These are phyloP conservation scores for Colletotrichum phormii DNA, from an alignment of 2,329 filamentous ascomycete species.

Conservation along the genomic window DNA sequence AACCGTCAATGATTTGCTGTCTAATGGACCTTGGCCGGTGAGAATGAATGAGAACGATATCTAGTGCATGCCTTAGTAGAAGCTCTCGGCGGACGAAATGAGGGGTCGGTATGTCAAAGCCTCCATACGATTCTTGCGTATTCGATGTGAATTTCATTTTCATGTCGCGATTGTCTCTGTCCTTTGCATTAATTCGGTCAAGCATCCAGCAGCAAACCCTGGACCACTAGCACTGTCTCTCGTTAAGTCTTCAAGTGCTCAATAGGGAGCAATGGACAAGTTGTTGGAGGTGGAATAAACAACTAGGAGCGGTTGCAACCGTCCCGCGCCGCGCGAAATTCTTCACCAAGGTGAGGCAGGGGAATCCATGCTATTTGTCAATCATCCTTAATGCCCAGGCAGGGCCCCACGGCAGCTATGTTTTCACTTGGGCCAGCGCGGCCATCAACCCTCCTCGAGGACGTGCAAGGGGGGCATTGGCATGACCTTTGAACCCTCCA, in stretches of 20 bases:
- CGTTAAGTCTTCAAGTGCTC: neutral
- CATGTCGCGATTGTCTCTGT: too few relatives aligned
- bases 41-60: neutral
- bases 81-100: too few relatives aligned
- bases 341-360: conserved; percentile 24
- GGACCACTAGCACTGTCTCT: too few relatives aligned
- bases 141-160: too few relatives aligned
- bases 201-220: too few relatives aligned
- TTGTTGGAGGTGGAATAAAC: conserved; percentile 2
- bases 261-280: neutral
- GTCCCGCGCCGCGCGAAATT: conserved; percentile 1
- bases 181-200: too few relatives aligned
- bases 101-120: too few relatives aligned
- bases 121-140: too few relatives aligned
- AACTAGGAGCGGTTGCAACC: conserved; percentile 9
- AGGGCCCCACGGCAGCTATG: conserved; percentile 9
- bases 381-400: conserved; percentile 6
- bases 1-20: neutral
- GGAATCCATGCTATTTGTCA: conserved; percentile 35
- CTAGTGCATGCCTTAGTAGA: too few relatives aligned
- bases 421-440: conserved; percentile 1
- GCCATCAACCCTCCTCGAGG: neutral
- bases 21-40: neutral
- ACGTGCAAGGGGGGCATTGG: conserved; percentile 13
- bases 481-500: conserved; percentile 13